A percentile compares a stretch with the other conserved stretches of the same genome.
These are phyloP conservation scores for Komagataella pastoris DNA, from an alignment of 805 yeast genomes.

Conservation along the genomic window DNA sequence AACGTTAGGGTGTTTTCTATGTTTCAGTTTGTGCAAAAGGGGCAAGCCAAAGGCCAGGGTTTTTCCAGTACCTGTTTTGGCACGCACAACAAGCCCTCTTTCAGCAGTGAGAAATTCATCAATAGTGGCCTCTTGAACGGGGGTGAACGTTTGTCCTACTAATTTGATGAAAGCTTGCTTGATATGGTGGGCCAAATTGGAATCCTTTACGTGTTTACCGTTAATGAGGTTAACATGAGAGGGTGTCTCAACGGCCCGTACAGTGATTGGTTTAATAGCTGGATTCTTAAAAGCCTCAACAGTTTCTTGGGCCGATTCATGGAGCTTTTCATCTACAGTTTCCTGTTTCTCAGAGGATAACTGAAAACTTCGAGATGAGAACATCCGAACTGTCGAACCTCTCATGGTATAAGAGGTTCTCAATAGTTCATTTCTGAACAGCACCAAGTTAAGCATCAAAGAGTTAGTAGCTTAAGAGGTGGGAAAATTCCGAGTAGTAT, in stretches of 20 bases:
- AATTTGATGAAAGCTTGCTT: constrained; percentile 18
- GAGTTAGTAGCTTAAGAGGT: background rate
- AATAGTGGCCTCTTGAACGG: constrained; percentile 55
- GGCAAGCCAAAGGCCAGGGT: constrained; percentile 86
- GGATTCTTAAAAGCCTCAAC: background rate
- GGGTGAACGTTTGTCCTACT: constrained; percentile 40
- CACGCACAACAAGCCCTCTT: constrained; percentile 68
- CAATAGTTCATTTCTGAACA: background rate
- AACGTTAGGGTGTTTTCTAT: constrained; percentile 12
- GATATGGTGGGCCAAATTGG: constrained; percentile 2
- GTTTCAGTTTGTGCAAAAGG: constrained; percentile 39
- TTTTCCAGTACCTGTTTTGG: constrained; percentile 94
- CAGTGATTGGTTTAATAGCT: background rate
- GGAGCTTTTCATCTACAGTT: background rate
- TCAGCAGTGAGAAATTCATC: constrained; percentile 37
- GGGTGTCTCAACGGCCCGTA: background rate
- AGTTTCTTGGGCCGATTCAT: background rate
- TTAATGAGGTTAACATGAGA: background rate
- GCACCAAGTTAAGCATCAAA: background rate
- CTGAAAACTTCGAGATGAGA: background rate
- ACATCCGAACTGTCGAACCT: background rate
- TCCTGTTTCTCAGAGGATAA: background rate
- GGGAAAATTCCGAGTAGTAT: background rate
- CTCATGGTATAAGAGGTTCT: background rate
- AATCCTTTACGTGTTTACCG: background rate